Base-by-base conservation (phyloP, 306 rosid genomes). In the Cyclanthera cordifolia region DNA sequence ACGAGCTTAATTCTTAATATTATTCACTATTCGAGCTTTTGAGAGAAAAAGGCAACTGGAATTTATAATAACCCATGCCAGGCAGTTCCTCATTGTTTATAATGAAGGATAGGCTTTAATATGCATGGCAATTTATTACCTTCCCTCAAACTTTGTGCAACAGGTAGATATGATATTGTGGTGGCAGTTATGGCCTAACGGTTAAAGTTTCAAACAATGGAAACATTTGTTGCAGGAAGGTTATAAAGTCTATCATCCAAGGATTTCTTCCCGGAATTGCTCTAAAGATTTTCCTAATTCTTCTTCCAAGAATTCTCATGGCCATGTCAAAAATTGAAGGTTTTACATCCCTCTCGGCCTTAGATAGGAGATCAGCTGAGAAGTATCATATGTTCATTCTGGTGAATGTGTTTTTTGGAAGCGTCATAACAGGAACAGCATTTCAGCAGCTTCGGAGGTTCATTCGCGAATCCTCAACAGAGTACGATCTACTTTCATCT, bases 251-350 rank as follows among this genome's bases (percentile, higher is more conserved):
- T 76, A 54, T 92, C 16, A 76, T 92, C 70, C 93, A 92, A 83
- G 97, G 97, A 70, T 92, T 89, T 84, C 76, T 92, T 53, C 97
- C 97, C 30, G 97, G 97, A 69, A 81, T 89, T 53, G 90, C 86
- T 66, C 77, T 92, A 23, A 92, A 92, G 86, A 65, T 92, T 80
- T 92, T 92, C 74, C 95, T 92, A 21, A 67, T 70, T 37, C 2
- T 87, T 63, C 96, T 92, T 70, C 96, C 97, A 50, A 85, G 47
- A 55, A 61, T 92, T 64, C 79, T 89, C 16, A 89, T 87, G 96
- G 0, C 83, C 2, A 89, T 92, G 97, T 89, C 97, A 59, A 83
- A 77, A 79, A 30, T 84, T 12, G 97, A 92, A 86, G 97, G 97
- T 14, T 82, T 19, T 55, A 37, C 84, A 53, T 87, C 96, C 15